Evolutionary conservation across 202 grass and related monocot genomes (phyloP).

Genomic region (Zizania palustris): DNA sequence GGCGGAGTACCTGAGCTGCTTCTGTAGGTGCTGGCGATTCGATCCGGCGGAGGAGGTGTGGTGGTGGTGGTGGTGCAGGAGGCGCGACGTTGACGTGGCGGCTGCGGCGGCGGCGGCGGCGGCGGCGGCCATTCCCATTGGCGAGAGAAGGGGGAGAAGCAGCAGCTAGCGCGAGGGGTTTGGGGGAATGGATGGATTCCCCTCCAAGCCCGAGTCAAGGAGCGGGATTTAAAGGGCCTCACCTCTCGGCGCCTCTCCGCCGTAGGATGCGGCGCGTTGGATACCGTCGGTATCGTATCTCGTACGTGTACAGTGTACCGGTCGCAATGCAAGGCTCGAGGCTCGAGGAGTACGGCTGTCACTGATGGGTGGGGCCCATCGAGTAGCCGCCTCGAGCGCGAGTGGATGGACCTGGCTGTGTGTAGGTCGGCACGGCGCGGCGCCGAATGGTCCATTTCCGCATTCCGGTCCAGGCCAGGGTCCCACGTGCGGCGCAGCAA

Average conservation of each 20-base stretch:
- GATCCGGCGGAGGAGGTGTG: not conserved
- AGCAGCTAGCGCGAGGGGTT: slow-evolving; percentile 8
- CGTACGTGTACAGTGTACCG: too few relatives aligned
- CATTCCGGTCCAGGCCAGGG: not conserved
- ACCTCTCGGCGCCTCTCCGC: not conserved
- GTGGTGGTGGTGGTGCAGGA: slow-evolving; percentile 7
- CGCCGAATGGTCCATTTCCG: too few relatives aligned
- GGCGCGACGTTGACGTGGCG: slow-evolving; percentile 23
- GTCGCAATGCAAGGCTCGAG: too few relatives aligned
- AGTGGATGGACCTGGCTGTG: not conserved
- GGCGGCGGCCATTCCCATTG: slow-evolving; percentile 36
- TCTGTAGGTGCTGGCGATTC: not conserved
- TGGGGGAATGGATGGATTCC: slow-evolving; percentile 1
- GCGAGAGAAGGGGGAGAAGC: not conserved
- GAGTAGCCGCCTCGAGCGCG: not conserved
- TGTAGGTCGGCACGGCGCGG: not conserved
- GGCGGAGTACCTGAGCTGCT: slow-evolving; percentile 25
- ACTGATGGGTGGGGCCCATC: too few relatives aligned
- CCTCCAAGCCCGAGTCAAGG: slow-evolving; percentile 33
- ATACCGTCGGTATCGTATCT: not conserved
- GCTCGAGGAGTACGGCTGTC: too few relatives aligned
- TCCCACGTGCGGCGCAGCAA: not conserved
- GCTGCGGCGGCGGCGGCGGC: slow-evolving; percentile 5
- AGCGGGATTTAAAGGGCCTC: slow-evolving; percentile 40
- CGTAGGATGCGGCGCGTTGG: slow-evolving; percentile 35